Evolutionary conservation across 2,329 filamentous ascomycete species (phyloP).

Genomic region (Phaeoacremonium minimum): DNA sequence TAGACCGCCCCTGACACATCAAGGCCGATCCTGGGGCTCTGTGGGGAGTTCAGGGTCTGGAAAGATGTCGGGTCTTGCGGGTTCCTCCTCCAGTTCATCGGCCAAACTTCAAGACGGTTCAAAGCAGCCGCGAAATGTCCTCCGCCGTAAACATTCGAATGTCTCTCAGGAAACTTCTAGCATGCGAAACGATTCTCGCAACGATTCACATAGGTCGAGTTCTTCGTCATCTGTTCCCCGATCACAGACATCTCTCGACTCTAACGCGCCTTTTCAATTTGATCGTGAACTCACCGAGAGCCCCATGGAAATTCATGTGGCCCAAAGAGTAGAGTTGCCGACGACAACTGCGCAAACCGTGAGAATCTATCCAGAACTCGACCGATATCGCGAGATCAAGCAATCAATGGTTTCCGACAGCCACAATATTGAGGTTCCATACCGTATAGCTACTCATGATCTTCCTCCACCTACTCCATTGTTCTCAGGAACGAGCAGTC

Average conservation of each 20-base stretch:
- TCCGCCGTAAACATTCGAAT: slow-evolving; percentile 46
- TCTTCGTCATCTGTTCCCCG: slow-evolving; percentile 38
- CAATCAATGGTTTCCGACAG: slow-evolving; percentile 28
- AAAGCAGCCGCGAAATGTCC: slow-evolving; percentile 33
- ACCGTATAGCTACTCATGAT: slow-evolving; percentile 58
- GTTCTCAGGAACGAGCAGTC: slow-evolving; percentile 54
- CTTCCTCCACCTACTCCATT: slow-evolving; percentile 64
- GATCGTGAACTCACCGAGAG: slow-evolving; percentile 38
- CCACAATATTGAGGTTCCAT: slow-evolving; percentile 41
- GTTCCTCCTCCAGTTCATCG: slow-evolving; percentile 24
- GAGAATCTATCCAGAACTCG: slow-evolving; percentile 55
- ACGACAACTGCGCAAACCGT: slow-evolving; percentile 33
- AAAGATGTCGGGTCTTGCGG: slow-evolving; percentile 21
- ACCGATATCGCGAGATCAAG: slow-evolving; percentile 51
- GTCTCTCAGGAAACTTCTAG: slow-evolving; percentile 32
- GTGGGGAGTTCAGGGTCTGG: slow-evolving; percentile 25
- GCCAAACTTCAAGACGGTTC: slow-evolving; percentile 26
- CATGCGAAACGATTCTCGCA: slow-evolving; percentile 25
- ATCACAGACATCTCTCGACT: slow-evolving; percentile 29
- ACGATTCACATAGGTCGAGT: slow-evolving; percentile 29
- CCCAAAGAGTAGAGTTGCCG: slow-evolving; percentile 35
- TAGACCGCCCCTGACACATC: slow-evolving; percentile 33
- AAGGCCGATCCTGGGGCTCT: slow-evolving; percentile 38
- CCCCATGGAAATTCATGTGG: slow-evolving; percentile 35
- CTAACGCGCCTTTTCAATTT: slow-evolving; percentile 25